Percentiles rank a stretch among this genome's conserved stretches.
phyloP scores from a whole-genome alignment of 176 grass and related monocot species.

The Chloris gayana region DNA sequence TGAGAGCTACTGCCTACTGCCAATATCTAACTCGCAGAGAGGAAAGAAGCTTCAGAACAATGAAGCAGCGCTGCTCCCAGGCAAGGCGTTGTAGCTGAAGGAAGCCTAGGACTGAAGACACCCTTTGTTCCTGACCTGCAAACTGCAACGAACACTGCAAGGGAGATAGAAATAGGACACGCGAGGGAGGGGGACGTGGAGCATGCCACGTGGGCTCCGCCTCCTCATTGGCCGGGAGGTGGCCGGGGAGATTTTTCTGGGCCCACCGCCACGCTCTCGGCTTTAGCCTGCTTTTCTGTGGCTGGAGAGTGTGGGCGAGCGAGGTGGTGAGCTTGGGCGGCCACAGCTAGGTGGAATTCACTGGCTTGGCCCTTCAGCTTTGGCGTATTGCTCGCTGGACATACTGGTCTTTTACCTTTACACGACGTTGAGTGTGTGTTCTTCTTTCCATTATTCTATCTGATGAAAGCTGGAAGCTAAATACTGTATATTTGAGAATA shows the following conservation, averaged over 20 bases:
- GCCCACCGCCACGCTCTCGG: conserved; percentile 42
- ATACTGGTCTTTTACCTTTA: conserved; percentile 27
- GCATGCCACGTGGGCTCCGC: conserved; percentile 56
- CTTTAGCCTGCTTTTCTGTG: conserved; percentile 41
- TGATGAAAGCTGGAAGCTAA: background rate
- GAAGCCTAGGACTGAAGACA: background rate
- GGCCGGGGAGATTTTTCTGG: conserved; percentile 51
- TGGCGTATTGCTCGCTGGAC: conserved; percentile 24
- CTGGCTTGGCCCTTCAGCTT: background rate
- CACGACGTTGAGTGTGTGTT: conserved; percentile 1
- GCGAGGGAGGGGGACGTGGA: conserved; percentile 49
- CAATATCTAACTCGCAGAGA: background rate
- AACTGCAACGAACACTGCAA: conserved; percentile 15
- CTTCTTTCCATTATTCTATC: background rate
- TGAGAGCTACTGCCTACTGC: background rate
- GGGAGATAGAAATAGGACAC: conserved; percentile 51
- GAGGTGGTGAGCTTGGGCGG: conserved; percentile 7
- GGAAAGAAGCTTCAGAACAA: background rate
- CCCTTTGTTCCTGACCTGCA: background rate
- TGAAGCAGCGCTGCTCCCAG: conserved; percentile 9
- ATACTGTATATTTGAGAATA: background rate
- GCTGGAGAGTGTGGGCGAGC: conserved; percentile 33
- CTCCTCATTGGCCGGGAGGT: conserved; percentile 57
- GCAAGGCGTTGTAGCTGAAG: background rate
- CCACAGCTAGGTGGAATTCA: background rate